Evolutionary conservation across 2,329 filamentous ascomycete genomes (phyloP), one percentile per base, ranked within the genome.

Genomic region (Colletotrichum sp.): DNA sequence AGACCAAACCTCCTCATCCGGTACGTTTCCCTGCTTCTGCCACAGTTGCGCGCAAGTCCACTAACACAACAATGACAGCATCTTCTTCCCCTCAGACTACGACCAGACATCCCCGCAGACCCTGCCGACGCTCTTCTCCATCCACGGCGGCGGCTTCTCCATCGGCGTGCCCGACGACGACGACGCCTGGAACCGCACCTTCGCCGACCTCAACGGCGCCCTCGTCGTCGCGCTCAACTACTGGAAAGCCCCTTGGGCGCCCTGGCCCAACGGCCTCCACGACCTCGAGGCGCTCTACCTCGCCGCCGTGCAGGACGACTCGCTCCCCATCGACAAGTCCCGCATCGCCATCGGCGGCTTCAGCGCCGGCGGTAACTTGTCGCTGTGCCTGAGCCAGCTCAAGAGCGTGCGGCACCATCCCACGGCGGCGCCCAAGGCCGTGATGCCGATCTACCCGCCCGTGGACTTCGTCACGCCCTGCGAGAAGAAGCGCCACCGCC

Each of bases 121-220:
- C 8, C 81, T 86, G 10, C 88, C 89, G 2, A 82, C 87, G 3
- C 83, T 90, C 61, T 82, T 91, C 60, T 85, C 87, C 70, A 85
- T 90, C 78, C 89, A 91, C 77, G 89, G 89, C 70, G 88, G 89
- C 74, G 88, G 88, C 52, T 89, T 88, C 79, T 82, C 83, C 32
- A 32, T 90, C 58, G 85, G 86, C 80, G 78, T 84, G 25, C 84
- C 88, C 1, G 74, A 81, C 64, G 80, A 87, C 58, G 87, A 89
- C 78, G 88, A 90, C 80, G 78, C 78, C n/a, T 88, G 88, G 83
- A 89, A 87, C 80, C 80, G 80, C 52, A 77, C 78, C 71, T 88
- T 89, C 77, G 83, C 88, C 28, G 81, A 85, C 66, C 76, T 79
- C 2, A 83, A 86, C 68, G 78, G 80, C 67, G 82, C 87, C 73